Evolutionary conservation across 176 grass and related monocot genomes (phyloP).

Genomic region (Lolium perenne): DNA sequence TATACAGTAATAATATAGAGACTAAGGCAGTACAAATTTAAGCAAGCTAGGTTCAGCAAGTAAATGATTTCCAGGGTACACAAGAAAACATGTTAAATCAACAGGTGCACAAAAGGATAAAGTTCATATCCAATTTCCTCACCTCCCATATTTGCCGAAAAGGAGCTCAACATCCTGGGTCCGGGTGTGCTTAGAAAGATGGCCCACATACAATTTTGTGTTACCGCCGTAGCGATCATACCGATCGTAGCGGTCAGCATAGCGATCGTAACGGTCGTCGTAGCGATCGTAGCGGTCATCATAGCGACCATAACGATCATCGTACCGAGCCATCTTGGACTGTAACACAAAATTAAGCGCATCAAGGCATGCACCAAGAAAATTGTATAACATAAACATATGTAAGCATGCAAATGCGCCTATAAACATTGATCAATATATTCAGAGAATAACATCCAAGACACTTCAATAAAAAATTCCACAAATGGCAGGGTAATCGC

Average conservation of each 20-base stretch:
- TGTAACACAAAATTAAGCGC: constrained; percentile 33
- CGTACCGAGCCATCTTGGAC: constrained; percentile 76
- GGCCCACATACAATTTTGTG: constrained; percentile 81
- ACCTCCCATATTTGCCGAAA: constrained; percentile 93
- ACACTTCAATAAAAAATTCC: not conserved
- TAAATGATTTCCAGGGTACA: constrained; percentile 1
- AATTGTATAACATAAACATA: constrained; percentile 3
- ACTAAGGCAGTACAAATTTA: not conserved
- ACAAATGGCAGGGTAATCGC: not conserved
- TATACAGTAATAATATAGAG: not conserved
- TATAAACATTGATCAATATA: not conserved
- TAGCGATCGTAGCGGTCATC: constrained; percentile 27
- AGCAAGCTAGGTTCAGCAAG: not conserved
- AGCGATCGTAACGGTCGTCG: constrained; percentile 52
- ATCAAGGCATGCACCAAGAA: constrained; percentile 20
- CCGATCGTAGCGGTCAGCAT: not conserved
- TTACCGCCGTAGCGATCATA: constrained; percentile 41
- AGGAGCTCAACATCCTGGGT: constrained; percentile 68
- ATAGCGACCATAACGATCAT: constrained; percentile 46
- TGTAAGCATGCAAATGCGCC: constrained; percentile 5
- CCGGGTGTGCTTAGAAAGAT: constrained; percentile 58
- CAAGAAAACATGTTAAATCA: constrained; percentile 1
- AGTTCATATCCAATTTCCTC: constrained; percentile 31
- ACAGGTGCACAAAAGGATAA: not conserved
- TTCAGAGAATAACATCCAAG: not conserved